Evolutionary conservation across 305 asterid species (phyloP).

Genomic region (Coffea humblotiana): DNA sequence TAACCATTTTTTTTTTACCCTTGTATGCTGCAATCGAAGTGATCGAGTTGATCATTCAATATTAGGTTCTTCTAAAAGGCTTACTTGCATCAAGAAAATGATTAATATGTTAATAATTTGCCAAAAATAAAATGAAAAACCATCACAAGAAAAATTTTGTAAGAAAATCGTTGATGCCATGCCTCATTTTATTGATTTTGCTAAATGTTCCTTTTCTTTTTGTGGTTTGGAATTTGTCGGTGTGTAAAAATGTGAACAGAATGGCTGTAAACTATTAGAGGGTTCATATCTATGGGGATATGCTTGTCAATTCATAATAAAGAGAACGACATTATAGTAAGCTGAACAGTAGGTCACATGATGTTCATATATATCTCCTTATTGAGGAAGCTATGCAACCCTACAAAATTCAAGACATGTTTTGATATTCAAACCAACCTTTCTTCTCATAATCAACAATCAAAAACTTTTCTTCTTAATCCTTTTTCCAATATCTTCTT

Average conservation of each 20-base stretch:
- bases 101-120: background rate
- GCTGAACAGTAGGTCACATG: slow-evolving; percentile 36
- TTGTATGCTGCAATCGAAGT: background rate
- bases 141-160: too few species aligned
- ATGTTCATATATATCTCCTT: slow-evolving; percentile 30
- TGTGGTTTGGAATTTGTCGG: background rate
- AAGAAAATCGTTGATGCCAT: background rate
- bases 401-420: slow-evolving; percentile 30
- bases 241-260: slow-evolving; percentile 12
- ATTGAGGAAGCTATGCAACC: slow-evolving; percentile 26
- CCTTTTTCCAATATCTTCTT: slow-evolving; percentile 7
- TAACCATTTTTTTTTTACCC: background rate
- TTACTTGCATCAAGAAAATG: background rate
- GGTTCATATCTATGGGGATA: slow-evolving; percentile 19
- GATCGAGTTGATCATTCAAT: background rate
- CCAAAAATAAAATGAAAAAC: background rate
- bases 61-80: background rate
- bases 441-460: slow-evolving; percentile 25
- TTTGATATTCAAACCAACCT: slow-evolving; percentile 30
- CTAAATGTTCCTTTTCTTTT: background rate
- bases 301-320: slow-evolving; percentile 27
- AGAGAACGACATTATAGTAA: slow-evolving; percentile 29
- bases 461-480: slow-evolving; percentile 9
- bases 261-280: background rate
- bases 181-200: background rate